Evolutionary conservation across 805 yeast genomes (phyloP), one percentile per base, ranked within the genome.

Genomic region (Cyberlindnera xylosilytica): DNA sequence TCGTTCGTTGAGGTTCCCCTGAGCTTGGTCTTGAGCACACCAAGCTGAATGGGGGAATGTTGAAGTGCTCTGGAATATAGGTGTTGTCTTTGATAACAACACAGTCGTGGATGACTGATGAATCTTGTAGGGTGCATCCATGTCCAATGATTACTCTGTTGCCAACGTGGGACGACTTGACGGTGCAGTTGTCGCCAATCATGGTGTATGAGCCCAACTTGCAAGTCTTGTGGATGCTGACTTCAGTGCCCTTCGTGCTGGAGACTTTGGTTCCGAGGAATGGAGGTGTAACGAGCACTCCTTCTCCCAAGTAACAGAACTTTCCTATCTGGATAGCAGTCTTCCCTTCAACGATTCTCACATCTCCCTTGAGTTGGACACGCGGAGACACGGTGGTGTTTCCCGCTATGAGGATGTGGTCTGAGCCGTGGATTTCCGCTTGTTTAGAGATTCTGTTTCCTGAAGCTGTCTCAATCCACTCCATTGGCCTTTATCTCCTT

Each of bases 11-110:
- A 15, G 19, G 32, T 18, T 16, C 23, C 8, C 19, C 22, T 15
- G 11, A 7, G 15, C 16, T 15, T 19, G 20, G 28, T 20, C 13
- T 30, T 24, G 30, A 42, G 15, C 29, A 10, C n/a, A 76, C 81
- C 22, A 66, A 59, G 28, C 76, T 66, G 47, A 69, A 78, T 0
- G 82, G 78, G 3, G 83, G 80, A n/a, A 78, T 63, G 19, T 72
- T 68, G 44, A 58, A 57, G 13, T 62, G 64, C 2, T 66, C 60
- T 0, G 79, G 78, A 2, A 79, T 48, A 3, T 50, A 45, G 0
- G 74, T 64, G 12, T 68, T 68, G 38, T 65, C 60, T 18, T 68
- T 65, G 4, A 79, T 62, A 3, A 74, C 46, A 42, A 79, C 74
- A 52, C 81, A 74, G 38, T 78, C 85, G 51, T 75, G 69, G 12